These are phyloP conservation scores for Pythium folliculosum DNA, from an alignment of 352 stramenopile species.

Conservation along the genomic window DNA sequence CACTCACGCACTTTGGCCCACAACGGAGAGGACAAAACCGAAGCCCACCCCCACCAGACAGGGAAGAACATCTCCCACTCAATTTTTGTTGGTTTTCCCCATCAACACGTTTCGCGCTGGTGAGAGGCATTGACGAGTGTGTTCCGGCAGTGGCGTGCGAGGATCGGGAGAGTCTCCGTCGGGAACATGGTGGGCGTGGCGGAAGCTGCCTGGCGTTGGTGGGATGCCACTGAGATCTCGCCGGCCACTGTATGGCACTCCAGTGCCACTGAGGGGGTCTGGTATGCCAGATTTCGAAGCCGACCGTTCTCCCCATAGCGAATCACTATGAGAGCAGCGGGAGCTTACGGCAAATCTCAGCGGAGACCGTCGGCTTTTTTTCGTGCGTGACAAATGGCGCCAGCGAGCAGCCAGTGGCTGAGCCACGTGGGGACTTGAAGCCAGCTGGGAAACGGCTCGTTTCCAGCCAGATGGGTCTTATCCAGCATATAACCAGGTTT, in stretches of 20 bases:
- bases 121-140: no score
- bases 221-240: background rate
- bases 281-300: background rate
- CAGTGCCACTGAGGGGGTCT: background rate
- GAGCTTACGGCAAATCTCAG: background rate
- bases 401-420: slow-evolving; percentile 1
- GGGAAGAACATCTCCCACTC: no score
- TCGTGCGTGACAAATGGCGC: slow-evolving; percentile 4
- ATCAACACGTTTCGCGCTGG: no score
- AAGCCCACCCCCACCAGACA: no score
- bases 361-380: background rate
- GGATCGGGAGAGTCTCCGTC: background rate
- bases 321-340: background rate
- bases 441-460: slow-evolving; percentile 13
- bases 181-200: background rate
- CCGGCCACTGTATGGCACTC: background rate
- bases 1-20: no score
- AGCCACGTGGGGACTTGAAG: background rate
- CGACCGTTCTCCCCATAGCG: background rate
- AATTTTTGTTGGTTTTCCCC: no score
- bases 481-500: background rate
- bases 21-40: no score
- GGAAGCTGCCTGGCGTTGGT: background rate
- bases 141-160: background rate
- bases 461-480: background rate